Evolutionary conservation across 352 stramenopile species (phyloP), one percentile per base, ranked within the genome.

Genomic region (Pythium myriotylum): DNA sequence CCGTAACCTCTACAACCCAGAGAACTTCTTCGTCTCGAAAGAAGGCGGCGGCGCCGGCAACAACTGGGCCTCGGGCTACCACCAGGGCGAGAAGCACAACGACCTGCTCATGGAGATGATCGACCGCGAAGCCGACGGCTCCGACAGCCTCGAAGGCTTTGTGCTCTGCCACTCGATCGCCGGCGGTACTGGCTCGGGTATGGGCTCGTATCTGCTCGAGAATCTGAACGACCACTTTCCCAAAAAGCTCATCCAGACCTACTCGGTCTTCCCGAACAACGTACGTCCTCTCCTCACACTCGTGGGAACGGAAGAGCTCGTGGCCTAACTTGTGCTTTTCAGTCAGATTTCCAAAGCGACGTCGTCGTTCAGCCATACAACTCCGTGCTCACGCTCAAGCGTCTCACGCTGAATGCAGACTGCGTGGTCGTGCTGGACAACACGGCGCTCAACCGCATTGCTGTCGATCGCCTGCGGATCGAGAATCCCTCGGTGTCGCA

Each of bases 311-410:
- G n/a, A n/a, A n/a, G n/a, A n/a, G n/a, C n/a, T n/a, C n/a, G n/a
- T n/a, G n/a, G n/a, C n/a, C n/a, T n/a, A n/a, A n/a, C n/a, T 41
- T 29, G 27, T 22, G 23, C 29, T 20, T 27, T 20, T 14, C 54
- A 76, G 63, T 83, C 86, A 20, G 84, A 93, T 58, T 90, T 92
- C 55, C 86, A 94, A 63, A 96, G 88, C 41, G 97, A 99, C 72
- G 97, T 99, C 12, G 97, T 99, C 6, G 97, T 99, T 35, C 97
- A 99, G 79, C 97, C 97, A 7, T 99, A 99, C 86, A 99, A 99
- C 80, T 99, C 94, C n/a, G 75, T 99, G n/a, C 74, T 99, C 6
- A 99, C 97, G 9, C 80, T 99, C 55, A 99, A 99, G 81, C 89
- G 97, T 17, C 78, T 99, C 6, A 98, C 97, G 45, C 74, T 99